phyloP scores from a whole-genome alignment of 164 flowering plant genomes.

The Sedum album region DNA sequence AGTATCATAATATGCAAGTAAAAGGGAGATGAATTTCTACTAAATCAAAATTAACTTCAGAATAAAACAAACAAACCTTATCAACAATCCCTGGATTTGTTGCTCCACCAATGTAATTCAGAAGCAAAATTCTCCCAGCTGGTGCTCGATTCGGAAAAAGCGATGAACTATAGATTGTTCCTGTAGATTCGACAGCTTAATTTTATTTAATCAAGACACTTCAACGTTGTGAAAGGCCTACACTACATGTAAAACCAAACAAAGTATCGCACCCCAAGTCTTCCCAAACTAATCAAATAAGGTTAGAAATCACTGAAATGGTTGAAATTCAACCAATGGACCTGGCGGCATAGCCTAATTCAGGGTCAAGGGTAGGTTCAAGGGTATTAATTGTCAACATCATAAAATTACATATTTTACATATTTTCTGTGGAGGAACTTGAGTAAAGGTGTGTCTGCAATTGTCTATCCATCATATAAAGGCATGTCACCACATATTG shows the following conservation, averaged over 20 bases:
- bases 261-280: background rate
- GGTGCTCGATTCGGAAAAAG: constrained; percentile 96
- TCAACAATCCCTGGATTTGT: constrained; percentile 74
- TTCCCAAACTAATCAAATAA: background rate
- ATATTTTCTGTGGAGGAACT: background rate
- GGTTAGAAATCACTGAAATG: background rate
- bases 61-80: constrained; percentile 38
- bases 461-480: background rate
- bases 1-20: background rate
- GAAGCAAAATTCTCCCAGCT: constrained; percentile 68
- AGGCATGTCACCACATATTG: background rate
- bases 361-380: too few relatives aligned
- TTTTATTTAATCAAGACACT: background rate
- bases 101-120: constrained; percentile 94
- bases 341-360: background rate
- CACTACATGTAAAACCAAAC: too few relatives aligned
- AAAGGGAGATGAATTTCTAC: background rate
- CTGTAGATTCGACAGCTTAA: constrained; percentile 28
- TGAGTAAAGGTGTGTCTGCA: background rate
- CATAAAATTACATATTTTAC: background rate
- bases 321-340: background rate
- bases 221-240: background rate
- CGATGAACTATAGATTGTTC: constrained; percentile 93
- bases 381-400: too few relatives aligned
- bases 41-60: background rate